Evolutionary conservation across 345 rosid genomes (phyloP).

Genomic region (Sapria himalayana): DNA sequence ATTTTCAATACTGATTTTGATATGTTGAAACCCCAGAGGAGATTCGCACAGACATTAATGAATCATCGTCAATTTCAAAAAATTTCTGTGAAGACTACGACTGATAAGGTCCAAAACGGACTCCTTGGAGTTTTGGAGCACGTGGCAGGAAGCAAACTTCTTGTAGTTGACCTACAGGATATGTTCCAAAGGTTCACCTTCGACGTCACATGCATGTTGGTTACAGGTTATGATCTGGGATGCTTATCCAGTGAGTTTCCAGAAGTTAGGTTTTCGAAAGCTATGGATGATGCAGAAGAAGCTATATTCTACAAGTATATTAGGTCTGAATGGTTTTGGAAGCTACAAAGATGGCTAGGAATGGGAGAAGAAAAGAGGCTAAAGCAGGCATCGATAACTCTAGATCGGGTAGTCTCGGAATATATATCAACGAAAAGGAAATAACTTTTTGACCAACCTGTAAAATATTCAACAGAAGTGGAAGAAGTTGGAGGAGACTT

Average conservation of each 20-base stretch:
- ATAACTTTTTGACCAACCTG: constrained; percentile 5
- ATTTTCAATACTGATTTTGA: constrained; percentile 22
- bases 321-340: constrained; percentile 41
- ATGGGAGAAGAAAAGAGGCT: constrained; percentile 42
- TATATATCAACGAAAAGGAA: constrained; percentile 16
- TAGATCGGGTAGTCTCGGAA: constrained; percentile 12
- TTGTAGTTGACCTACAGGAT: constrained; percentile 33
- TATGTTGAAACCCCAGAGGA: constrained; percentile 15
- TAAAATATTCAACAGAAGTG: background rate
- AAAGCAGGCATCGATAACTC: constrained; percentile 17
- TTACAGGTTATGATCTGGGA: constrained; percentile 32
- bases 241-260: constrained; percentile 28
- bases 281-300: constrained; percentile 33
- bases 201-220: constrained; percentile 27
- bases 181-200: constrained; percentile 35
- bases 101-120: constrained; percentile 9
- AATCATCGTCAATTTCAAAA: constrained; percentile 10
- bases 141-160: too few relatives aligned
- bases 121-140: constrained; percentile 18
- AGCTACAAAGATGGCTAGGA: constrained; percentile 28
- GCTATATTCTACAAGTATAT: constrained; percentile 35
- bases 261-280: constrained; percentile 18
- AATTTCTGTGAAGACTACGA: constrained; percentile 11
- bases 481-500: constrained; percentile 2
- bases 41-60: constrained; percentile 11